Conservation (phyloP, 2,329 filamentous ascomycete species). For the Grosmannia serpens region DNA sequence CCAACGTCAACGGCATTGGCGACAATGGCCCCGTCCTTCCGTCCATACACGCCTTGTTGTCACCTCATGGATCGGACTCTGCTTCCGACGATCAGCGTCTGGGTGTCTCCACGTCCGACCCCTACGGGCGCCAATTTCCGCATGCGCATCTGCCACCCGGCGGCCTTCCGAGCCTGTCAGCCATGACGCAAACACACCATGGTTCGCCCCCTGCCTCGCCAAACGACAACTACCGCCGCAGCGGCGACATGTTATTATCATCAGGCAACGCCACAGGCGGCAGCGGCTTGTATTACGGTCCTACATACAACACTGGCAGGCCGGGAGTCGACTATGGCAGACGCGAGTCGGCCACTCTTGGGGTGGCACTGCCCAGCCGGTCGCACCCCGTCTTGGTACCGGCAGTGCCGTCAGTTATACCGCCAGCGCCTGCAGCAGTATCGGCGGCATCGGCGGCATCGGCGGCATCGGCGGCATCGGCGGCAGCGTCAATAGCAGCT, state of each 20-base stretch:
- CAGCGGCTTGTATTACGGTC: constrained; percentile 22
- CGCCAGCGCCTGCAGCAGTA: too few species aligned
- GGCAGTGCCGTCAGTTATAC: too few species aligned
- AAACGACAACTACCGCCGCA: constrained; percentile 24
- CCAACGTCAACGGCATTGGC: background rate
- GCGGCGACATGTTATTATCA: constrained; percentile 36
- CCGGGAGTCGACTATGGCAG: background rate
- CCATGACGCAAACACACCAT: constrained; percentile 12
- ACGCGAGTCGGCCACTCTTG: background rate
- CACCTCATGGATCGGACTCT: background rate
- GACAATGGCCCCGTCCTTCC: background rate
- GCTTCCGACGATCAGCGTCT: background rate
- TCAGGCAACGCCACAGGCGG: constrained; percentile 21
- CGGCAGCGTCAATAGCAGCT: constrained; percentile 31
- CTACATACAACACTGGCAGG: constrained; percentile 18
- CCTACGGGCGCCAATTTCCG: background rate
- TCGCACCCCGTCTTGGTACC: background rate
- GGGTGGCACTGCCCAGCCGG: background rate
- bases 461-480: background rate
- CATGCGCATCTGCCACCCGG: constrained; percentile 22
- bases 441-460: background rate
- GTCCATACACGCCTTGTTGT: background rate
- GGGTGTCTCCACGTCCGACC: background rate
- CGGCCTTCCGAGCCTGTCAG: constrained; percentile 19
- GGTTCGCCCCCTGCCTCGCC: constrained; percentile 38